Evolutionary conservation across 2,329 filamentous ascomycete genomes (phyloP), one percentile per base, ranked within the genome.

Genomic region (Talaromyces funiculosus): DNA sequence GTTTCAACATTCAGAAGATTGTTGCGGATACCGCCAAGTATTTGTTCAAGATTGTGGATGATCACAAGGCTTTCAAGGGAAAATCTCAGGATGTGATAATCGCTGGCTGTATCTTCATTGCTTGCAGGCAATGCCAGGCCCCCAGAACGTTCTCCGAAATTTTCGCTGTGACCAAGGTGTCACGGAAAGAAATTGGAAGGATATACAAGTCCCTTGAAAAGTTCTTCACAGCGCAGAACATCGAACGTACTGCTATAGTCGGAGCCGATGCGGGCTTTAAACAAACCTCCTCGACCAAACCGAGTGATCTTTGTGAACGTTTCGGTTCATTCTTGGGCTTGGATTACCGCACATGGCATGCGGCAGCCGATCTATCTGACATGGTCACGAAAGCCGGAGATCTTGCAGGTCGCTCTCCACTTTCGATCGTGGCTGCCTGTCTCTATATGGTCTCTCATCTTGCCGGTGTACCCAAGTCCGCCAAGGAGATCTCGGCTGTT

Each of bases 21-120:
- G 90, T 95, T 42, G 87, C 90, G 55, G 92, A 97, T 70, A 90
- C 89, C 1, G 92, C 94, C 63, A 97, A 97, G 80, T 90, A 95
- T 73, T 88, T 97, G 65, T 99, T 89, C 84, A 97, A 97, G 80
- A 84, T 94, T 61, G 90, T 93, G 24, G 92, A 96, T 68, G 94
- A 99, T 76, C 88, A 88, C 71, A 93, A 93, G 74, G 84, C 92
- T 60, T 92, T 97, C 83, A 96, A 96, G 79, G 92, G 92, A 72
- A 99, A 99, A 78, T 89, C 90, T 0, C 89, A 92, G 71, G 93
- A 97, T 68, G 90, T 90, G 60, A 89, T 99, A 67, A 93, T 97
- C 66, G 94, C 94, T 4, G 92, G 92, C 6, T 97, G 92, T 77
- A 94, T 99, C 75, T 97, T 99, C 80, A 93, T 99, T 68, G 92